Conservation (phyloP, 2,329 filamentous ascomycete genomes). For the Sclerotinia sclerotiorum region DNA sequence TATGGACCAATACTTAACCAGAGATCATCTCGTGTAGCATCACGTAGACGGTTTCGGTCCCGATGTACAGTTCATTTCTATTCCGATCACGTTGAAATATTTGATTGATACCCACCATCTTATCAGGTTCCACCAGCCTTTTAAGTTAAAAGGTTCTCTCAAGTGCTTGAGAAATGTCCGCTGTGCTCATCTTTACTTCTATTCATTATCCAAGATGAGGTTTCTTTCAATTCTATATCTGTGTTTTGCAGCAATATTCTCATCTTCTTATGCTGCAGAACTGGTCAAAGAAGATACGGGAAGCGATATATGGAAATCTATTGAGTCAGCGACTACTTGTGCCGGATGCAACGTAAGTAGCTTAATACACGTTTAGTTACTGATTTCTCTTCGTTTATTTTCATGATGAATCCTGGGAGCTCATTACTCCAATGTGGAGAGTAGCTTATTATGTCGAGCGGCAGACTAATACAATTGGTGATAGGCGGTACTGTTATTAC, state of each 20-base stretch:
- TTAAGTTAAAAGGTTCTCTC: conserved; percentile 3
- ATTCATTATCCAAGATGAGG: conserved; percentile 10
- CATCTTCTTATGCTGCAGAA: conserved; percentile 6
- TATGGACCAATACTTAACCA: conserved; percentile 5
- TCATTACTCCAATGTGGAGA: background rate
- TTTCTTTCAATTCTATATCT: conserved; percentile 8
- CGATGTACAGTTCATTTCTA: background rate
- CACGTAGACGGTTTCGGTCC: background rate
- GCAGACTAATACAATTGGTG: background rate
- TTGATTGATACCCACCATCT: conserved; percentile 17
- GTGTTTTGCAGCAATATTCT: background rate
- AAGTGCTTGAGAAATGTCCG: background rate
- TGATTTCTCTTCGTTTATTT: background rate
- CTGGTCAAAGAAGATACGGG: conserved; percentile 18
- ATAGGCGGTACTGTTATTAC: conserved; percentile 41
- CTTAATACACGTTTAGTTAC: background rate
- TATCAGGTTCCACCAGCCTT: background rate
- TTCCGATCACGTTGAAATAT: background rate
- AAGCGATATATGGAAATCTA: conserved; percentile 21
- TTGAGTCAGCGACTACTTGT: conserved; percentile 19
- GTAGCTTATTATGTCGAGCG: background rate
- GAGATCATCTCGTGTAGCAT: conserved; percentile 9
- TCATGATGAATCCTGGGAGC: background rate
- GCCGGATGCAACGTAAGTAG: conserved; percentile 22
- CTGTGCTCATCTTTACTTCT: background rate